phyloP scores from a whole-genome alignment of 139 green algal species.

The Coccomyxa sp. region DNA sequence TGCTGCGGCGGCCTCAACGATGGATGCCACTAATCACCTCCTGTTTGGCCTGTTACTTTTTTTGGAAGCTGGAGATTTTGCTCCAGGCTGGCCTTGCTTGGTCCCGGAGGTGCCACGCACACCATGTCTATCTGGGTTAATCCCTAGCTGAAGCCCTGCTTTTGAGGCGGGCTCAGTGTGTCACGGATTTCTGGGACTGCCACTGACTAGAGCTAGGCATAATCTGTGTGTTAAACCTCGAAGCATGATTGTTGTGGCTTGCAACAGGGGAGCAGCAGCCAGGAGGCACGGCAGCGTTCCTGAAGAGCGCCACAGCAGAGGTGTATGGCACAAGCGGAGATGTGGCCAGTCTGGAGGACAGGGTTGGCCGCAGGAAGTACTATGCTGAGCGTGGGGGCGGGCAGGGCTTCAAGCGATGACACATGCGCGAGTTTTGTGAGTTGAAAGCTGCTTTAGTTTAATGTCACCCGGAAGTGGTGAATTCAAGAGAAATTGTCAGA shows the following conservation, averaged over 20 bases:
- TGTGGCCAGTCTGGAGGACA: constrained; percentile 14
- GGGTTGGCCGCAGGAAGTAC: constrained; percentile 16
- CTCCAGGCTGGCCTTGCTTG: not conserved
- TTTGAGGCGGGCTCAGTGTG: not conserved
- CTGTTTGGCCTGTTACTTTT: too few relatives aligned
- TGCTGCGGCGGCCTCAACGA: too few relatives aligned
- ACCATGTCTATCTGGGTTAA: not conserved
- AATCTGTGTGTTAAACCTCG: not conserved
- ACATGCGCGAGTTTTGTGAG: too few relatives aligned
- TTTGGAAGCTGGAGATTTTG: not conserved
- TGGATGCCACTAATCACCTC: too few relatives aligned
- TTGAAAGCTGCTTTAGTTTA: too few relatives aligned
- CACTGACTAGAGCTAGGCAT: not conserved
- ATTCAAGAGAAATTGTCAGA: too few relatives aligned
- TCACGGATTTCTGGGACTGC: not conserved
- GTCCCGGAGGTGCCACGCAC: not conserved
- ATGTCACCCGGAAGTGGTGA: too few relatives aligned
- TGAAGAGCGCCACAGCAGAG: constrained; percentile 12
- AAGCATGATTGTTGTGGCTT: not conserved
- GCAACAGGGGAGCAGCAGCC: not conserved
- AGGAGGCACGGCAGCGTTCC: constrained; percentile 4
- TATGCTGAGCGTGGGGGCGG: constrained; percentile 14
- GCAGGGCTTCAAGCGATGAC: too few relatives aligned
- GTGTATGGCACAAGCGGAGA: constrained; percentile 17
- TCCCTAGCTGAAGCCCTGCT: not conserved